Evolutionary conservation across 139 green algal species (phyloP), one percentile per base, ranked within the genome.

Genomic region (Chlamydomonas schloesseri): DNA sequence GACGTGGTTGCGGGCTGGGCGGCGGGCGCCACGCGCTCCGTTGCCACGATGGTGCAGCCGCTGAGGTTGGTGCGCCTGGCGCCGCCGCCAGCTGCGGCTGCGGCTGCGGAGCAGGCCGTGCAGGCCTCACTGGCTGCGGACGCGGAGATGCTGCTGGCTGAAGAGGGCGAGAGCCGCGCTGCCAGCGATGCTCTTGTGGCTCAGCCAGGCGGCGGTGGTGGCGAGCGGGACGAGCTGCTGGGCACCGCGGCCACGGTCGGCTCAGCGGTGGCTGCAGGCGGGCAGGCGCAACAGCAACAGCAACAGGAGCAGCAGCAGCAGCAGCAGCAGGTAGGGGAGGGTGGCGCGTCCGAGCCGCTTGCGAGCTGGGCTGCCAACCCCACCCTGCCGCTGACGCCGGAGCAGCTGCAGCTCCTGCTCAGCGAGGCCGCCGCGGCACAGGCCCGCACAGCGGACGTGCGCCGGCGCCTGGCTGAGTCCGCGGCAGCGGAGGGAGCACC

Each of bases 41-140:
- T 93, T 47, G 79, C 84, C 47, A 24, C 65, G 28, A n/a, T 89
- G 5, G 50, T 93, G 50, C 90, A 92, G 83, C 92, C 92, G 11
- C 70, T 91, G 83, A 67, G 62, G 15, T 64, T 92, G 70, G 57
- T 84, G 55, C 74, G 75, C 20, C 88, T 87, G 82, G 21, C 57
- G 13, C 11, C 21, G 33, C 33, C n/a, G 33, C 46, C 10, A 24
- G n/a, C 29, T 10, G n/a, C 50, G 81, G 33, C 64, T 8, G n/a
- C 18, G 26, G 26, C 42, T 42, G 57, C 14, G 31, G 58, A 28
- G 60, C 14, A 9, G 69, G 60, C 36, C 14, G 17, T 15, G 75
- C 33, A 14, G 69, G 31, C 24, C n/a, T n/a, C 68, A 29, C 68
- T 9, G 24, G 36, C 36, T 34, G 8, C 65, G 34, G 62, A 29